Evolutionary conservation across 495 filamentous ascomycete genomes (phyloP), one percentile per base, ranked within the genome.

Genomic region (Xylaria grammica): DNA sequence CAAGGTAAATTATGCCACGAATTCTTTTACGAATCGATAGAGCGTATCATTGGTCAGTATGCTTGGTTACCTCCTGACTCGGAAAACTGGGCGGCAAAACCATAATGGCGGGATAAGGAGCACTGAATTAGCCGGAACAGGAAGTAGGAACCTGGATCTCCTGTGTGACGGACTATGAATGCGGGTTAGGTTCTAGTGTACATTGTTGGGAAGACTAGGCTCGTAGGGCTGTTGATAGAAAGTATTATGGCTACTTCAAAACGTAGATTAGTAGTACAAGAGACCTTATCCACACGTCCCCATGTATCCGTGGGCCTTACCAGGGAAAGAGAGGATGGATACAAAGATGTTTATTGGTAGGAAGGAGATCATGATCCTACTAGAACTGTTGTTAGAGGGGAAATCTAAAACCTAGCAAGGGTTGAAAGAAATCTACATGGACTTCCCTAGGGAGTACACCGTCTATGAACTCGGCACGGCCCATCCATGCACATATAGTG

Each of bases 151-250:
- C n/a, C 15, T 9, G 19, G 40, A 46, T 53, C 29, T 11, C 42
- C 19, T 34, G 24, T 4, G 48, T 62, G 49, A 30, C 36, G 13
- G 17, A 17, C n/a, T 32, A 13, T 8, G 20, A 20, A 51, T 46
- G 30, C 15, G 22, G 32, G 17, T 48, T 40, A 27, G 61, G 51
- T 30, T 51, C 52, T 63, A 50, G 52, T 22, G 19, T 56, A 42
- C 61, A 55, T 63, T 4, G 10, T 20, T 54, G 19, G 34, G 8
- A 36, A 34, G 29, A n/a, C 29, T 22, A 45, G 7, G 29, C 61
- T 45, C 30, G 42, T 63, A 55, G 60, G 50, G 50, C 49, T 53
- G 60, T 40, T 19, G 40, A 40, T 10, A 24, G 15, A 6, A 15
- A 48, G 45, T 48, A 48, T 48, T 19, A 48, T 54, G 45, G 17